Base-by-base conservation (phyloP, 768 basidiomycete species). In the Agaricus sinodeliciosus region DNA sequence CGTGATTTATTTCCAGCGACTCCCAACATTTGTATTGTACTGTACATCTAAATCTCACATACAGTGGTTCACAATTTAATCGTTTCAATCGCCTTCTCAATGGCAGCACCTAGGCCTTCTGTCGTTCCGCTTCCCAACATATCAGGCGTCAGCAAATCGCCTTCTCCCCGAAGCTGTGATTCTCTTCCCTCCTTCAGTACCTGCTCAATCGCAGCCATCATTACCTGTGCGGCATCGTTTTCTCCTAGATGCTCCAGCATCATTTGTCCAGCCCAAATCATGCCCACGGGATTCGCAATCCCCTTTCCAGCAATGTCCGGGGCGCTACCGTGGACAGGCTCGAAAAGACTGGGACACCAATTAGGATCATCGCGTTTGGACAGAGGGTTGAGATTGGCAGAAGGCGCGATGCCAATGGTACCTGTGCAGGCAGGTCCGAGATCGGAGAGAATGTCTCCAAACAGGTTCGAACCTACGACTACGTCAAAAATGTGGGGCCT, bases 241-340 rank as follows among this genome's bases (percentile, higher is more conserved):
- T 71, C 73, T 43, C 64, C 76, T 54, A 67, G 63, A 55, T 68
- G 65, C 35, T 70, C 75, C 64, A 65, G 66, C 75, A 80, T 70
- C 80, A 80, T 80, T 65, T 78, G 77, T 18, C 73, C 70, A 0
- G 76, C 76, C 80, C 77, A 80, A 51, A 81, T 77, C 63, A 78
- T 77, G 4, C 72, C 79, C 16, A 81, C 66, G 1, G 79, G 79
- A 57, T 80, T 81, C 1, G 80, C 76, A 36, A 80, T 73, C 0
- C 74, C 75, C 59, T 69, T 72, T 15, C 79, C 78, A 9, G 73
- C 75, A 53, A 81, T 81, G 59, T 81, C 80, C 12, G 78, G 78
- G 1, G 80, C 80, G 26, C 77, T 76, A 12, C 80, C 80, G 56
- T 80, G 79, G 9, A 80, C 75, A 5, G 80, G 77, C 57, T 80